Base-by-base conservation (phyloP, 768 basidiomycete species). In the Agaricus sinodeliciosus region DNA sequence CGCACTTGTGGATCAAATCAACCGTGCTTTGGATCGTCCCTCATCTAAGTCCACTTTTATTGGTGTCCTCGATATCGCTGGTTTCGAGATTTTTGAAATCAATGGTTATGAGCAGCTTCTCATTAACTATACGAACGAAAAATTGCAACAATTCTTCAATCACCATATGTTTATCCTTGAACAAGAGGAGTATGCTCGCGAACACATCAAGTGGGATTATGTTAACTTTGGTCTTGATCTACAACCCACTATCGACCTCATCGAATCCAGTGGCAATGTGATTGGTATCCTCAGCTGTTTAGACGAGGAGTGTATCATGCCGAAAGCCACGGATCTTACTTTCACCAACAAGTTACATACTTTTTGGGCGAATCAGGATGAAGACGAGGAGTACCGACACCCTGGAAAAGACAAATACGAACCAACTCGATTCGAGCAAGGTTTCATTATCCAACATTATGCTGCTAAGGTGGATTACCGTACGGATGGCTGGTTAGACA, bases 111-210 rank as follows among this genome's bases (percentile, higher is more conserved):
- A 99, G 63, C 96, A 99, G 67, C 80, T 99, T 25, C 80, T 95
- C 61, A 99, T 99, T 80, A 99, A 99, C 65, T 95, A 90, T 63
- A 98, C 95, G 41, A 99, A 99, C 73, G 96, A 99, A 78, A 95
- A 90, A 64, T 79, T 98, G 8, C 95, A 97, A 66, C 95, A 97
- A 67, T 92, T 91, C 69, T 94, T 94, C 80, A 99, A 98, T 62
- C 93, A 98, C 68, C 96, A 98, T 67, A 98, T 98, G 96, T 98
- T 99, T 69, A 92, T 96, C 36, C 82, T 98, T 31, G 96, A 99
- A 72, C 96, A 99, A 65, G 96, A 99, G 65, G 96, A 99, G 67
- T 98, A 99, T 69, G 79, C 91, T 15, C 81, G 96, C 16, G 96
- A 99, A 67, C 85, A 85, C 16, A 99, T 99, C 67, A 85, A 94